These are phyloP conservation scores for Ampelocalamus luodianensis DNA, from an alignment of 176 grass and related monocot species.

Conservation along the genomic window DNA sequence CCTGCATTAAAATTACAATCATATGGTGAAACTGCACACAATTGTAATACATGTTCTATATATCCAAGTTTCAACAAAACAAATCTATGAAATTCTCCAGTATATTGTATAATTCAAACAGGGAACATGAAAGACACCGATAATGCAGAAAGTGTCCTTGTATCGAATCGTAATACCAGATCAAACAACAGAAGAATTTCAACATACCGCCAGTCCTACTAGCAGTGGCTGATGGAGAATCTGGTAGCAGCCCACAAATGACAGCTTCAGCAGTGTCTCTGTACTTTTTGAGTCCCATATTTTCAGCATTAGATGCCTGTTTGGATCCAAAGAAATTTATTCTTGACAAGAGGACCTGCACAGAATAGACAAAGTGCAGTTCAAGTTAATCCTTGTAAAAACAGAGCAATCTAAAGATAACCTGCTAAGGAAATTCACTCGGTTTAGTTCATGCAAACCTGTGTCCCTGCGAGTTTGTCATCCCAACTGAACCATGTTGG, in stretches of 20 bases:
- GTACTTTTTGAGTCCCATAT: slow-evolving; percentile 71
- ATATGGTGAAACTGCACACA: slow-evolving; percentile 31
- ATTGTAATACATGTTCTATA: slow-evolving; percentile 2
- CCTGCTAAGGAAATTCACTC: background rate
- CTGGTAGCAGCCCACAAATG: slow-evolving; percentile 92
- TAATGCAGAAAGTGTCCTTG: background rate
- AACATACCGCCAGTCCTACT: slow-evolving; percentile 82
- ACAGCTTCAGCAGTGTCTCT: slow-evolving; percentile 91
- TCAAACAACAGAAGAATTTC: slow-evolving; percentile 23
- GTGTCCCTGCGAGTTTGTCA: slow-evolving; percentile 93
- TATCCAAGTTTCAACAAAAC: background rate
- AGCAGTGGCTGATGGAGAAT: slow-evolving; percentile 89
- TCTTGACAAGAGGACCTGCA: slow-evolving; percentile 92
- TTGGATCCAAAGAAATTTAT: slow-evolving; percentile 88
- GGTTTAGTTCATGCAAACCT: slow-evolving; percentile 56
- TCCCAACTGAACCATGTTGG: slow-evolving; percentile 99
- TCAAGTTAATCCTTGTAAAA: slow-evolving; percentile 22
- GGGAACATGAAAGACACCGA: background rate
- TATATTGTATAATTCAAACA: slow-evolving; percentile 11
- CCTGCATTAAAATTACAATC: slow-evolving; percentile 50
- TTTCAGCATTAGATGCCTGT: slow-evolving; percentile 85
- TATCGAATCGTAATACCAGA: slow-evolving; percentile 22
- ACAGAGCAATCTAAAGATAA: slow-evolving; percentile 10
- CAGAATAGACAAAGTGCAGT: slow-evolving; percentile 36
- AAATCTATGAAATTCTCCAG: background rate